These are phyloP conservation scores for Aspergillus hiratsukae DNA, from an alignment of 2,329 filamentous ascomycete species.

Conservation along the genomic window DNA sequence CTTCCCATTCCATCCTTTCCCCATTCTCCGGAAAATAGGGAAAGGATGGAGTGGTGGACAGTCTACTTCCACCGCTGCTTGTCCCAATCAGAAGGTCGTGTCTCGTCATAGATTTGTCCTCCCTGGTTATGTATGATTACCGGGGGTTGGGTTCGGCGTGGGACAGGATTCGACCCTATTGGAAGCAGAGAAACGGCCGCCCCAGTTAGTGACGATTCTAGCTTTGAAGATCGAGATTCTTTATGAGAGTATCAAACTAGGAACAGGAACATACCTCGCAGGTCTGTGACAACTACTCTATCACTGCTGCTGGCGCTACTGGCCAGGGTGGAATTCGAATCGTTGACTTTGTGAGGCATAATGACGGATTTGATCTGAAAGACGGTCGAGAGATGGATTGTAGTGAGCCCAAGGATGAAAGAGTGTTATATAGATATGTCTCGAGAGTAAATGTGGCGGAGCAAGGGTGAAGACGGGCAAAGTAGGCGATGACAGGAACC, in stretches of 20 bases:
- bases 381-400: neutral
- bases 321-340: conserved; percentile 33
- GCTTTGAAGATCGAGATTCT: neutral
- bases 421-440: neutral
- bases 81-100: conserved; percentile 35
- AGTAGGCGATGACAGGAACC: neutral
- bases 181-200: conserved; percentile 9
- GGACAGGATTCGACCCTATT: conserved; percentile 29
- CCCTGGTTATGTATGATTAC: conserved; percentile 34
- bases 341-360: conserved; percentile 35
- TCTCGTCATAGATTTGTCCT: conserved; percentile 34
- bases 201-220: conserved; percentile 9
- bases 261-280: conserved; percentile 25
- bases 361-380: conserved; percentile 8
- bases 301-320: conserved; percentile 27
- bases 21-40: neutral
- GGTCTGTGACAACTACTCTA: conserved; percentile 25
- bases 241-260: neutral
- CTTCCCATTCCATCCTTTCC: neutral
- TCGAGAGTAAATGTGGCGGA: neutral
- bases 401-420: neutral
- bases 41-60: neutral
- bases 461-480: neutral
- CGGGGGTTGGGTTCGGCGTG: conserved; percentile 27
- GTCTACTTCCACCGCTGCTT: conserved; percentile 37